Conservation (phyloP, 2,329 filamentous ascomycete species). For the Cordyceps farinosa region DNA sequence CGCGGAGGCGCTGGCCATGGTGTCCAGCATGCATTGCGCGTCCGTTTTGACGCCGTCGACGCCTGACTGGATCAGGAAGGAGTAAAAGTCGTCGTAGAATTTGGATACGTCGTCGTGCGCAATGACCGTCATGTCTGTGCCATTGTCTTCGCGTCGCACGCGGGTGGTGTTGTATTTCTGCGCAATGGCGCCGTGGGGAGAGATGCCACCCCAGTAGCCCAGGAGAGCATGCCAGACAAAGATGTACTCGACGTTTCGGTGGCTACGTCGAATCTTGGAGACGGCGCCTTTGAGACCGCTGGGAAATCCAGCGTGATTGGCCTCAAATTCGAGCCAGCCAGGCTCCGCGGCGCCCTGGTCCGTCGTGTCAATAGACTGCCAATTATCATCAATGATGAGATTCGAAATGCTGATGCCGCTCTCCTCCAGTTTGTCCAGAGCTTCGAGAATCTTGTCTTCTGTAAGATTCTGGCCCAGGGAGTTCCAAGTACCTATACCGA, state of each 20-base stretch:
- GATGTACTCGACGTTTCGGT: constrained; percentile 74
- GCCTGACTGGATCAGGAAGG: constrained; percentile 68
- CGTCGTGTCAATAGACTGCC: constrained; percentile 67
- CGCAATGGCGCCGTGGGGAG: constrained; percentile 69
- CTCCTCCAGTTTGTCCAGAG: constrained; percentile 66
- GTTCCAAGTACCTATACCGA: constrained; percentile 75
- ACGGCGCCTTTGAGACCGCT: constrained; percentile 71
- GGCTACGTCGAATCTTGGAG: constrained; percentile 61
- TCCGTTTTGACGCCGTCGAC: constrained; percentile 91
- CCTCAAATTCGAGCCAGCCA: constrained; percentile 82
- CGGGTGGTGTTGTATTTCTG: constrained; percentile 72
- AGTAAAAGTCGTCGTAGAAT: constrained; percentile 91
- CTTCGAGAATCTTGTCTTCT: constrained; percentile 72
- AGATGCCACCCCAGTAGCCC: constrained; percentile 89
- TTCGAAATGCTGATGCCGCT: constrained; percentile 75
- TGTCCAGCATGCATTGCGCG: constrained; percentile 84
- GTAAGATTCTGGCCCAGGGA: constrained; percentile 79
- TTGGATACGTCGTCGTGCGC: constrained; percentile 67
- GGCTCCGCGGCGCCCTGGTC: constrained; percentile 46
- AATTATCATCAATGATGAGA: constrained; percentile 95
- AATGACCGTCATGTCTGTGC: constrained; percentile 63
- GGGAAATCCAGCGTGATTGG: constrained; percentile 74
- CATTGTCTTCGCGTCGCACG: constrained; percentile 47
- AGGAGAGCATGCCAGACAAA: constrained; percentile 91
- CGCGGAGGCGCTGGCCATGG: constrained; percentile 62